Conservation (phyloP, 306 rosid genomes). For the peach (Prunus persica) region Prunus_persica_NCBIv2 NC_034009.1:38896501-38897000, state of each 20-base stretch:
- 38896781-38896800: not conserved
- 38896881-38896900: conserved; percentile 13
- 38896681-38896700: not conserved
- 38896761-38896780: not conserved
- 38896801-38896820: not conserved
- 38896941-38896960: conserved; percentile 92
- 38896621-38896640: not conserved
- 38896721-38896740: not conserved
- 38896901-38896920: conserved; percentile 53
- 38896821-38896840: not conserved
- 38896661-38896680: not conserved
- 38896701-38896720: not conserved
- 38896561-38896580: conserved; percentile 4
- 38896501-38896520: conserved; percentile 73
- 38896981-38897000: conserved; percentile 87
- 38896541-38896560: conserved; percentile 8
- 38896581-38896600: not conserved
- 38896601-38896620: not conserved
- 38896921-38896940: conserved; percentile 69
- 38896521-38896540: conserved; percentile 67
- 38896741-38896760: not conserved
- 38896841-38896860: not conserved
- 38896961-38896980: conserved; percentile 90
- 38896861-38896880: not conserved
- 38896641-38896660: not conserved